Base-by-base conservation (phyloP, 1,284 basidiomycete genomes). In the Moesziomyces globuligerus region DNA sequence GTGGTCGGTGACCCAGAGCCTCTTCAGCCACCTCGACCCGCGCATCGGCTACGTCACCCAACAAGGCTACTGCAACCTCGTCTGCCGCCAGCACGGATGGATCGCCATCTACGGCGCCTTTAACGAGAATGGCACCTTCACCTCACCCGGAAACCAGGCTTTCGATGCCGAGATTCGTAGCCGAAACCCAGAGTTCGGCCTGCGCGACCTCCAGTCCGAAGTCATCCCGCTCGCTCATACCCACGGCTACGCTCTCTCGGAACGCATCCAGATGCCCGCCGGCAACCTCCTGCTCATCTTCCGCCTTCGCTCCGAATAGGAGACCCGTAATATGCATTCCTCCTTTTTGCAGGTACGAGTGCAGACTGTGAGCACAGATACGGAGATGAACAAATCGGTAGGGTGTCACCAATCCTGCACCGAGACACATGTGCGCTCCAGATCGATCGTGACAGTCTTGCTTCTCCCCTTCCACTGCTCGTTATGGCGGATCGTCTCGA, bases 51-150 rank as follows among this genome's bases (percentile, higher is more conserved):
- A 61, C 20, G 55, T 51, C 13, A 70, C 60, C 5, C 61, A 64
- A 24, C 46, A 50, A 29, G 71, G 71, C 7, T 51, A 58, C 21
- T 7, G 47, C 5, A 57, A 48, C 18, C 21, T 71, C 1, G 48
- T 74, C 21, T 37, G 39, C 13, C 48, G 39, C 7, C 8, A 17
- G 7, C 4, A 55, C 18, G 72, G 72, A 1, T 74, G 60, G 48
- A 53, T 74, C 20, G 72, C 72, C 13, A 52, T 76, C 28, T 76
- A 76, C 37, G 74, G 74, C 1, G 70, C 74, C 0, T 76, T 76
- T 51, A 76, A 74, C 46, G 57, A 76, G 36, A 28, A 68, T 3
- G 72, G 64, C 0, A 18, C 20, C 3, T 64, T 48, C 28, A 67
- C 71, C 0, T 60, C 58, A 10, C 55, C 62, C 7, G 74, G 60